Conservation (phyloP, 768 basidiomycete species). For the Plicaturopsis crispa region DNA sequence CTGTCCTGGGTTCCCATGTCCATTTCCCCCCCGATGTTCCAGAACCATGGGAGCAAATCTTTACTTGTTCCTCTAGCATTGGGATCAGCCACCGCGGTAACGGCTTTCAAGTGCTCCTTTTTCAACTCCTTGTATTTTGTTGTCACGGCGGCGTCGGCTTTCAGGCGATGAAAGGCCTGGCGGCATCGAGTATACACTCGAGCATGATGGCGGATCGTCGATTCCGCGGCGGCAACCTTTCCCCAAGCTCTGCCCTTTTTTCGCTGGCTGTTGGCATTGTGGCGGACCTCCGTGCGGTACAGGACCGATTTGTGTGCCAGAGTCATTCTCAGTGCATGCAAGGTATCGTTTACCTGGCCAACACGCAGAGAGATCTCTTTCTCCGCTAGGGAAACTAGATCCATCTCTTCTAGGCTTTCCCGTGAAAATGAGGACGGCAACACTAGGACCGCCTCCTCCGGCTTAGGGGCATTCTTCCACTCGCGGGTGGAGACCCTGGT, state of each 20-base stretch:
- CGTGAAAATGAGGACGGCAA: too few relatives aligned
- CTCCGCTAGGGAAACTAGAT: not conserved
- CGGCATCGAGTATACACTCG: conserved; percentile 1
- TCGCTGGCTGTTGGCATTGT: conserved; percentile 1
- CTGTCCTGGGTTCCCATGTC: conserved; percentile 1
- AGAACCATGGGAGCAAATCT: conserved; percentile 6
- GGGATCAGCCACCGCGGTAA: conserved; percentile 2
- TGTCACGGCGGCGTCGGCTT: not conserved
- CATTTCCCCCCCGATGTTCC: conserved; percentile 4
- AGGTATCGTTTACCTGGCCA: conserved; percentile 4
- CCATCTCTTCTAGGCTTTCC: not conserved
- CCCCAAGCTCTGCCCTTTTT: not conserved
- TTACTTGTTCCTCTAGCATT: conserved; percentile 4
- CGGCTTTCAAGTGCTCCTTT: conserved; percentile 4
- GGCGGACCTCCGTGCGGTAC: not conserved
- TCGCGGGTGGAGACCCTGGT: not conserved
- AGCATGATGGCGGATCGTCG: conserved; percentile 1
- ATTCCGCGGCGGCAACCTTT: not conserved
- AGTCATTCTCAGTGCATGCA: not conserved
- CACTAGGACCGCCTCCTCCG: too few relatives aligned
- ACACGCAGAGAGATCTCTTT: not conserved
- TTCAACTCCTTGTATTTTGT: not conserved
- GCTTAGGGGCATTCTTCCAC: too few relatives aligned
- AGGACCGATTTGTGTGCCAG: conserved; percentile 4
- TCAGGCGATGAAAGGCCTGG: not conserved